Base-by-base conservation (phyloP, 2,329 filamentous ascomycete genomes). In the Teratosphaeria viscida region DNA sequence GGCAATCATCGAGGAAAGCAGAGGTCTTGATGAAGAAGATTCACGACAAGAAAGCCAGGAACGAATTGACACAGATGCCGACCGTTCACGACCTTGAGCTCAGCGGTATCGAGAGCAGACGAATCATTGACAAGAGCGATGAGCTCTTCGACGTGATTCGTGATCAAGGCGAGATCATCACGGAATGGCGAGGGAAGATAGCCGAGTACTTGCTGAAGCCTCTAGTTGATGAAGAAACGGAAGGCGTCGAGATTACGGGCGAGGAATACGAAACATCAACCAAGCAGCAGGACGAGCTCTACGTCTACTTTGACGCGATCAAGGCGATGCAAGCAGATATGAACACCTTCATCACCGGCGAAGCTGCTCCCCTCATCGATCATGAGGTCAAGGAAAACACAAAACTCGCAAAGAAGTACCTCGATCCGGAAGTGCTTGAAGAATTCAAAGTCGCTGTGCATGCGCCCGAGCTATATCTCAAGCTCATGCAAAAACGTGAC, bases 221-320 rank as follows among this genome's bases (percentile, higher is more conserved):
- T 0, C 79, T 97, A 1, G 84, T 97, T 19, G 94, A 97, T 66
- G 85, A 94, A 68, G 90, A 95, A 49, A 84, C 85, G 4, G 75
- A 76, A 16, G 78, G 77, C n/a, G 74, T 81, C 10, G 90, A 95
- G 60, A 82, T 85, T 2, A 92, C 90, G 11, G 94, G 94, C 27
- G 87, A 96, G 61, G 94, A 97, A 71, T 94, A 96, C 63, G 88
- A 90, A 65, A 84, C 89, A 35, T 95, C 92, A 0, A 90, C 91
- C 0, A 89, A 89, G 71, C 82, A 87, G 54, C 92, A 97, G 74
- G 92, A 96, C 62, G 85, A 95, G 70, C 82, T 96, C 52, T 89
- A 92, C 73, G 89, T 89, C 6, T 95, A 95, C 68, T 87, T 95
- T 60, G 85, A 91, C 70, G 85, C 84, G 8, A 78, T 96, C 32